These are phyloP conservation scores for Arthrobotrys sinensis DNA, from an alignment of 2,329 filamentous ascomycete genomes.

Conservation along the genomic window DNA sequence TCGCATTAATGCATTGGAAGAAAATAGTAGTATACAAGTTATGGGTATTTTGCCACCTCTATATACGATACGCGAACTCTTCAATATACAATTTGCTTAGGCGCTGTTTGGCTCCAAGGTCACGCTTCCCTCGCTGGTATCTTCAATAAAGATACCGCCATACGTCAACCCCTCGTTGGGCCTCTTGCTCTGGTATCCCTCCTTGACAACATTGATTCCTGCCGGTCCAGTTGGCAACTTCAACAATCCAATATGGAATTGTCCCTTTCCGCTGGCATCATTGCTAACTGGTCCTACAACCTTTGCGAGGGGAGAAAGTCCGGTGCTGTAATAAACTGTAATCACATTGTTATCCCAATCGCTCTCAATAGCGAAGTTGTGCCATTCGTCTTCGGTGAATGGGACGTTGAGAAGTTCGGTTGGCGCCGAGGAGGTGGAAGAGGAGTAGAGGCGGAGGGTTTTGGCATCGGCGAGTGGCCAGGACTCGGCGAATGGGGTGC, in stretches of 20 bases:
- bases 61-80: not conserved
- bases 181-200: constrained; percentile 70
- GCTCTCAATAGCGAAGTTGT: constrained; percentile 76
- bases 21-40: constrained; percentile 28
- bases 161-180: constrained; percentile 73
- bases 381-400: constrained; percentile 72
- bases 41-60: constrained; percentile 9
- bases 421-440: constrained; percentile 68
- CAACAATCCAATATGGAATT: constrained; percentile 76
- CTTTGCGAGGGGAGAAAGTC: constrained; percentile 68
- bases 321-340: constrained; percentile 74
- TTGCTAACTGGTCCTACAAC: constrained; percentile 71
- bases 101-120: constrained; percentile 64
- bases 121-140: constrained; percentile 63
- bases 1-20: constrained; percentile 17
- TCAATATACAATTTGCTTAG: constrained; percentile 65
- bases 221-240: constrained; percentile 73
- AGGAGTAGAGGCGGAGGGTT: constrained; percentile 68
- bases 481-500: constrained; percentile 70
- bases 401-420: constrained; percentile 72
- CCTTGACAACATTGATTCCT: constrained; percentile 70
- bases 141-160: constrained; percentile 72
- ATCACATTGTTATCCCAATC: constrained; percentile 73
- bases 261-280: constrained; percentile 73
- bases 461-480: constrained; percentile 66